Evolutionary conservation across 2,329 filamentous ascomycete species (phyloP).

Genomic region (Fusarium dimerum): DNA sequence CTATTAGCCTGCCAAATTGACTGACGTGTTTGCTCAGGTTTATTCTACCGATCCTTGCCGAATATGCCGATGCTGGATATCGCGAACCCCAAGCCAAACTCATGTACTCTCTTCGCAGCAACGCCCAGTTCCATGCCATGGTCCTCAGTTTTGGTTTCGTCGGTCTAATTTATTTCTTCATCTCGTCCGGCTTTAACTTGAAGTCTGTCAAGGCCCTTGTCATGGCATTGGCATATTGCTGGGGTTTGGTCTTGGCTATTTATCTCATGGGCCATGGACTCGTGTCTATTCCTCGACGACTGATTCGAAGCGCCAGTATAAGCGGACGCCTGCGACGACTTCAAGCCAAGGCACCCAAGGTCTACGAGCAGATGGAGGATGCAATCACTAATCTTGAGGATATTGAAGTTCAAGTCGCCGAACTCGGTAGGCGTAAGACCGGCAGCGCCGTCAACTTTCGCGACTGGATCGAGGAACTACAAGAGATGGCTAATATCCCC

Average conservation of each 20-base stretch:
- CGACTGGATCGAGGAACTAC: conserved; percentile 96
- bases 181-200: conserved; percentile 73
- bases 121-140: conserved; percentile 85
- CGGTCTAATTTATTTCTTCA: conserved; percentile 80
- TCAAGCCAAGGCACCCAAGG: conserved; percentile 75
- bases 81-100: conserved; percentile 80
- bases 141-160: conserved; percentile 69
- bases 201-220: conserved; percentile 77
- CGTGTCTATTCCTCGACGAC: conserved; percentile 80
- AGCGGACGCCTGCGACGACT: conserved; percentile 72
- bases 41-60: conserved; percentile 87
- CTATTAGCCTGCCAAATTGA: not conserved
- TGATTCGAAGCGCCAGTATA: conserved; percentile 79
- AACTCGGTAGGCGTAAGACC: conserved; percentile 78
- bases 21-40: conserved; percentile 56
- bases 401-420: conserved; percentile 76
- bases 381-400: conserved; percentile 77
- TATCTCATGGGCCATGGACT: conserved; percentile 98
- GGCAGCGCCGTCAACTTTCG: conserved; percentile 74
- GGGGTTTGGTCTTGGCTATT: conserved; percentile 87
- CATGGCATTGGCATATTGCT: conserved; percentile 94
- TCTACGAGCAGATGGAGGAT: conserved; percentile 87
- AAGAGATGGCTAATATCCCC: conserved; percentile 71
- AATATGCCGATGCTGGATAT: conserved; percentile 94
- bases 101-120: conserved; percentile 81